Conservation (phyloP, 2,329 filamentous ascomycete species). For the Dryadomyces sulphureus region DNA sequence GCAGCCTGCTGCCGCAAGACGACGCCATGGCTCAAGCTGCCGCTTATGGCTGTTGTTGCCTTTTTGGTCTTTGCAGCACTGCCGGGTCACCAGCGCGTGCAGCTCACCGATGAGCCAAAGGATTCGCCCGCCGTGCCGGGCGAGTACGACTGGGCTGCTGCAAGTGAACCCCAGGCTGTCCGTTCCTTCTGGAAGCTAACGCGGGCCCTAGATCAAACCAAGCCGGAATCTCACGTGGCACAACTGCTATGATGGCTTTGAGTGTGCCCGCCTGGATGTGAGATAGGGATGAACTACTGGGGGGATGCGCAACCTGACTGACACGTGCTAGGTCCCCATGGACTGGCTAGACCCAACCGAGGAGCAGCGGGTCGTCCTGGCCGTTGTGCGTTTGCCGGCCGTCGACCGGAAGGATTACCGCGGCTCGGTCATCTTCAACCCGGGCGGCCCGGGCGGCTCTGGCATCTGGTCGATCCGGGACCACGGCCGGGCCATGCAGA, state of each 20-base stretch:
- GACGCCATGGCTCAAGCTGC: not conserved
- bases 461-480: conserved; percentile 22
- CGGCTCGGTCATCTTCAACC: conserved; percentile 25
- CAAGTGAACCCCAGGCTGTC: not conserved
- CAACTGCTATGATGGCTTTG: conserved; percentile 18
- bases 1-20: not conserved
- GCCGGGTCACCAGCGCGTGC: not conserved
- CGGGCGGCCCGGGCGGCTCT: conserved; percentile 33
- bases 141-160: not conserved
- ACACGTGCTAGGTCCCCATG: conserved; percentile 18
- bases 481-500: conserved; percentile 22
- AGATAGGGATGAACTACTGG: too few relatives aligned
- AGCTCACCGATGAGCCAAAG: too few relatives aligned
- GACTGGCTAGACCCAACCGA: conserved; percentile 24
- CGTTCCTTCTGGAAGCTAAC: not conserved
- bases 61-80: not conserved
- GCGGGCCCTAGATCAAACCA: conserved; percentile 15
- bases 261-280: conserved; percentile 22
- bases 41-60: not conserved
- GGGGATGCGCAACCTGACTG: not conserved
- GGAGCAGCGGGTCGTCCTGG: conserved; percentile 19
- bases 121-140: not conserved
- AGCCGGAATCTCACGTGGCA: conserved; percentile 20
- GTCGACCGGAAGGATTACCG: conserved; percentile 13
- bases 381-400: conserved; percentile 23